A percentile compares a stretch with the other conserved stretches of the same genome.
phyloP scores from a whole-genome alignment of 2,329 filamentous ascomycete species.

The Calonectria pseudoturangicola region DNA sequence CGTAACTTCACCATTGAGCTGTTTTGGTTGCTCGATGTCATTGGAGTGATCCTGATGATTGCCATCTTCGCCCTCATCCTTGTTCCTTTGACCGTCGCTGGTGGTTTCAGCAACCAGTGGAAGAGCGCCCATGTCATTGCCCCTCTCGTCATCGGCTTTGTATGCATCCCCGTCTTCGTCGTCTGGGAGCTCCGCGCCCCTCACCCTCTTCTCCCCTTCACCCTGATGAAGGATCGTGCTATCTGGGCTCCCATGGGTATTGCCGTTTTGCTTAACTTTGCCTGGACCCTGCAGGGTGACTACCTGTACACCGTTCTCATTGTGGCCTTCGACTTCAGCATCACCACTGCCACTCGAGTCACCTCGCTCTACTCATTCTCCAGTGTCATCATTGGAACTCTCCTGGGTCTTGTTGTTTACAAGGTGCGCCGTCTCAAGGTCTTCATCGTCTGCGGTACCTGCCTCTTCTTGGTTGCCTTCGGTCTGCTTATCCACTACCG shows the following conservation, averaged over 20 bases:
- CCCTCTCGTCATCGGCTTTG: conserved; percentile 66
- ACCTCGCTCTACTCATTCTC: conserved; percentile 74
- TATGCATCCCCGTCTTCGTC: conserved; percentile 71
- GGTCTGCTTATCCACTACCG: conserved; percentile 79
- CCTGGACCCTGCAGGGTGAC: conserved; percentile 79
- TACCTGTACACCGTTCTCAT: conserved; percentile 78
- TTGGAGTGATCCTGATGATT: conserved; percentile 67
- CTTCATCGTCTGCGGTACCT: conserved; percentile 77
- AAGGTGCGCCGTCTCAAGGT: conserved; percentile 75
- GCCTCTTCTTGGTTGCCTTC: conserved; percentile 78
- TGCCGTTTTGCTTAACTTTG: conserved; percentile 72
- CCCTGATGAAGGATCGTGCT: conserved; percentile 76
- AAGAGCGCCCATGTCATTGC: conserved; percentile 62
- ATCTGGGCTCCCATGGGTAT: conserved; percentile 79
- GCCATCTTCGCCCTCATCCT: conserved; percentile 68
- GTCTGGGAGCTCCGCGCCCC: conserved; percentile 68
- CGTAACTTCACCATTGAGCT: conserved; percentile 61
- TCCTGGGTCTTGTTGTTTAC: conserved; percentile 75
- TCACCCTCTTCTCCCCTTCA: conserved; percentile 76
- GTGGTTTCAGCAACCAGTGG: conserved; percentile 64
- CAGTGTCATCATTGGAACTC: conserved; percentile 74
- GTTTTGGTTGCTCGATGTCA: conserved; percentile 67
- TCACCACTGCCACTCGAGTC: conserved; percentile 75
- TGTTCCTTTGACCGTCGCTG: conserved; percentile 67
- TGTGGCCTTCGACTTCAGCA: conserved; percentile 76